A percentile compares a stretch with the other conserved stretches of the same genome.
Evolutionary conservation across 83 land plant genomes (phyloP).

Genomic region (Larix sibirica): DNA sequence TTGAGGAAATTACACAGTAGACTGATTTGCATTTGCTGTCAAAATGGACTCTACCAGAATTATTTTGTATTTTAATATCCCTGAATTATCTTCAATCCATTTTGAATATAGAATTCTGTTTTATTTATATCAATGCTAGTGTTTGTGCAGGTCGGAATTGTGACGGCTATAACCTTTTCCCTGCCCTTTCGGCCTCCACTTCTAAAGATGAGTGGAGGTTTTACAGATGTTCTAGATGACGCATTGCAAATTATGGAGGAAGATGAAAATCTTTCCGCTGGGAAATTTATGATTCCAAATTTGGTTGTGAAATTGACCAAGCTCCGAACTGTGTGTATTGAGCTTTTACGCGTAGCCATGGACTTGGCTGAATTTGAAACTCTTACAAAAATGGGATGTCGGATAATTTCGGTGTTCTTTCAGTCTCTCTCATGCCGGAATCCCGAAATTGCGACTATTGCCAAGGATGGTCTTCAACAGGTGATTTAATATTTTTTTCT

Average conservation of each 20-base stretch:
- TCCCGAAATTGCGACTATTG: slow-evolving; percentile 97
- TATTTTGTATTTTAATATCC: not conserved
- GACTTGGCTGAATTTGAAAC: slow-evolving; percentile 96
- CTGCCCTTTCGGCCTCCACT: slow-evolving; percentile 97
- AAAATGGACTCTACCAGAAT: not conserved
- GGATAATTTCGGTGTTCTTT: slow-evolving; percentile 97
- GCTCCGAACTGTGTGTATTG: slow-evolving; percentile 97
- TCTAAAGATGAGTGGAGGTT: slow-evolving; percentile 80
- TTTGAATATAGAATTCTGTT: not conserved
- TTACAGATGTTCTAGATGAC: slow-evolving; percentile 86
- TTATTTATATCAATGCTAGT: not conserved
- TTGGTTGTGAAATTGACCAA: slow-evolving; percentile 80
- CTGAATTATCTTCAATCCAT: not conserved
- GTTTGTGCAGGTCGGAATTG: slow-evolving; percentile 85
- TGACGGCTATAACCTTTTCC: slow-evolving; percentile 93
- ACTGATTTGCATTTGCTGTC: not conserved
- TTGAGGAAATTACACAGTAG: not conserved
- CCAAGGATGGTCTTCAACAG: slow-evolving; percentile 98
- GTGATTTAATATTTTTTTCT: slow-evolving; percentile 25
- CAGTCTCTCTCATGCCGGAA: slow-evolving; percentile 95
- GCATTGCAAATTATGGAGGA: slow-evolving; percentile 96
- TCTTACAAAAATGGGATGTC: slow-evolving; percentile 78
- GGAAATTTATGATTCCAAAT: slow-evolving; percentile 94
- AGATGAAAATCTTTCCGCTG: slow-evolving; percentile 87
- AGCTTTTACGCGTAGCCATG: slow-evolving; percentile 98